Conservation (phyloP, 2,329 filamentous ascomycete genomes). For the Trichoderma semiorbis region DNA sequence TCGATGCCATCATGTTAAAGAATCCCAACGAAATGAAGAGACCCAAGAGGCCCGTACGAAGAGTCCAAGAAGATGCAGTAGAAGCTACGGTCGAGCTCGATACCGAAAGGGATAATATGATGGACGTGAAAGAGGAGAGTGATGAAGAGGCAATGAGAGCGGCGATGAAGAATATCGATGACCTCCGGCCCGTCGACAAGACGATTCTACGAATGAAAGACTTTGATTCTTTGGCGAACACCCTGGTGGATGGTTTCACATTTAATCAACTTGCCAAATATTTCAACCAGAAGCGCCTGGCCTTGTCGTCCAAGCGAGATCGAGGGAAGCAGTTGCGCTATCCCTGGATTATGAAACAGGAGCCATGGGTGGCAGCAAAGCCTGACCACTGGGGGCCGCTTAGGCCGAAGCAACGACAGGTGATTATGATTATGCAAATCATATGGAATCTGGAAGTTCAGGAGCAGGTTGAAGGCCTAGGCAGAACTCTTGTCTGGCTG, state of each 20-base stretch:
- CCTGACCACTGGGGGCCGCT: conserved; percentile 19
- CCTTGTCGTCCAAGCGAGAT: background rate
- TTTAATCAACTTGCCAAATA: conserved; percentile 45
- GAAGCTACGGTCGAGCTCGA: conserved; percentile 24
- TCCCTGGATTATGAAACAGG: conserved; percentile 41
- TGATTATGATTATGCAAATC: conserved; percentile 43
- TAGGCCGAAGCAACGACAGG: conserved; percentile 40
- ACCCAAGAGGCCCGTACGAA: conserved; percentile 19
- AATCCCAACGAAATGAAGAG: conserved; percentile 33
- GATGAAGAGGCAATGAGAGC: conserved; percentile 33
- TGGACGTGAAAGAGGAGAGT: conserved; percentile 27
- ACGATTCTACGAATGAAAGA: conserved; percentile 37
- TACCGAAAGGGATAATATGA: conserved; percentile 30
- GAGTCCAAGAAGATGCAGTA: conserved; percentile 22
- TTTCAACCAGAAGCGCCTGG: conserved; percentile 23
- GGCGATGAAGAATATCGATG: conserved; percentile 45
- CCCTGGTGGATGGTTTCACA: conserved; percentile 46
- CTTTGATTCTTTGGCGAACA: conserved; percentile 39
- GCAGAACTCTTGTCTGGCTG: conserved; percentile 40
- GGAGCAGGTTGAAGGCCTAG: conserved; percentile 43
- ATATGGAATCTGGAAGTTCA: conserved; percentile 50
- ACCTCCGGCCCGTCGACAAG: conserved; percentile 43
- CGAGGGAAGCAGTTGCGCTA: conserved; percentile 24
- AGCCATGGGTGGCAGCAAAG: conserved; percentile 42
- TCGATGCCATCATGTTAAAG: conserved; percentile 47